A percentile compares a stretch with the other conserved stretches of the same genome.
phyloP scores from a whole-genome alignment of 345 rosid genomes.

The Salix caprea region DNA sequence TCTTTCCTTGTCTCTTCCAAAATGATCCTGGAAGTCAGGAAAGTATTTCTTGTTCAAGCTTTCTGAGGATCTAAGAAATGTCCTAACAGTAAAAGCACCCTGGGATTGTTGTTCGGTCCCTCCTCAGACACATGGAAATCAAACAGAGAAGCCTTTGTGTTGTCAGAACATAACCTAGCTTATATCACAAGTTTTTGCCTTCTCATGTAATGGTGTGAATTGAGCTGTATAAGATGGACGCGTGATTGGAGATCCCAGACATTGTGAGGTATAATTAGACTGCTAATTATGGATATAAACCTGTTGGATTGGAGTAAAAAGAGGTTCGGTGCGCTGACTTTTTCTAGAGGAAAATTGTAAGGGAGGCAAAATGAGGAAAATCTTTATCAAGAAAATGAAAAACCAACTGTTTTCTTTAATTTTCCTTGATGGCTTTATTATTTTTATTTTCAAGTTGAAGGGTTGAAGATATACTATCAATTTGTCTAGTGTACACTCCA shows the following conservation, averaged over 20 bases:
- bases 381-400: not conserved
- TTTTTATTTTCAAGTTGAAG: not conserved
- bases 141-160: constrained; percentile 31
- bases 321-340: constrained; percentile 43
- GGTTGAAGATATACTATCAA: not conserved
- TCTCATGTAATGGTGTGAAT: constrained; percentile 22
- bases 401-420: constrained; percentile 7
- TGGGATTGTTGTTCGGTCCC: not conserved
- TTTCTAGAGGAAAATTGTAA: constrained; percentile 24
- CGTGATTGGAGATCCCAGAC: constrained; percentile 49
- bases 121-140: constrained; percentile 37
- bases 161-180: constrained; percentile 30
- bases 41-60: not conserved
- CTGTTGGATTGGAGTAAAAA: constrained; percentile 39
- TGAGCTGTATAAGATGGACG: constrained; percentile 24
- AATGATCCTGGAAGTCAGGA: not conserved
- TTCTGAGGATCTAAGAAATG: not conserved
- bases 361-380: not conserved
- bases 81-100: not conserved
- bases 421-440: not conserved
- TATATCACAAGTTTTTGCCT: constrained; percentile 31
- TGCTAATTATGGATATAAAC: constrained; percentile 22
- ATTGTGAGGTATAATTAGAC: constrained; percentile 38
- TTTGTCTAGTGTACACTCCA: not conserved
- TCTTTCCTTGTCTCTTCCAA: not conserved